phyloP scores from a whole-genome alignment of 495 filamentous ascomycete species.

The Extremus antarcticus region DNA sequence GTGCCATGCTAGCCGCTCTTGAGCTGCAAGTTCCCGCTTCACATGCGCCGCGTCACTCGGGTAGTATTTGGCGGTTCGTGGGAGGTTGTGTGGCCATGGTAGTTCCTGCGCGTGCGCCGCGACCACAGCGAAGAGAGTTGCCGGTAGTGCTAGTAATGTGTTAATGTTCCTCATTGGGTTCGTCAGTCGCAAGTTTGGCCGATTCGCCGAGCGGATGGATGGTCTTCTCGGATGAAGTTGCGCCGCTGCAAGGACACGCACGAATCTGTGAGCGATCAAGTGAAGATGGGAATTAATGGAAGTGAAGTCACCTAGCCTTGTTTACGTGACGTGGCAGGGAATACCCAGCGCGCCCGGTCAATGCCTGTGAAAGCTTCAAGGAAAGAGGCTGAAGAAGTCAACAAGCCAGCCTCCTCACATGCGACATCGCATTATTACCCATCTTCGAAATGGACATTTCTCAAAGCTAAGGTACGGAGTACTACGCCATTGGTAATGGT shows the following conservation, averaged over 20 bases:
- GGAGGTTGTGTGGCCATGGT: conserved; percentile 35
- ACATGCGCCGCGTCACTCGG: conserved; percentile 30
- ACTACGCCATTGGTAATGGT: too few relatives aligned
- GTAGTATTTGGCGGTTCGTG: conserved; percentile 35
- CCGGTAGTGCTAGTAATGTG: conserved; percentile 1
- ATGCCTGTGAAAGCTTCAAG: neutral
- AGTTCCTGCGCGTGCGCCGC: conserved; percentile 2
- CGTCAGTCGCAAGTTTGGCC: neutral
- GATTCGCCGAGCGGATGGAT: neutral
- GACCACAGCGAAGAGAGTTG: neutral
- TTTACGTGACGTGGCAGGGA: neutral
- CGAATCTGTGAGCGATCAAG: too few relatives aligned
- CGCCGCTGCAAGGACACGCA: neutral
- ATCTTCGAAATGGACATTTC: too few relatives aligned
- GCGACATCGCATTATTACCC: too few relatives aligned
- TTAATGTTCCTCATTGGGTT: neutral
- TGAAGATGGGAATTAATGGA: neutral
- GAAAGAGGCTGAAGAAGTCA: neutral
- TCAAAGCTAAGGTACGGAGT: too few relatives aligned
- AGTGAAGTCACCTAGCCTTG: neutral
- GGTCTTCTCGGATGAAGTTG: neutral
- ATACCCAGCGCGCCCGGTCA: neutral
- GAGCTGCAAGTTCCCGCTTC: conserved; percentile 26
- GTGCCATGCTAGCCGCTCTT: conserved; percentile 26
- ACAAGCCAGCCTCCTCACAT: too few relatives aligned